phyloP scores from a whole-genome alignment of 352 stramenopile species.

The Pythium periplocum region DNA sequence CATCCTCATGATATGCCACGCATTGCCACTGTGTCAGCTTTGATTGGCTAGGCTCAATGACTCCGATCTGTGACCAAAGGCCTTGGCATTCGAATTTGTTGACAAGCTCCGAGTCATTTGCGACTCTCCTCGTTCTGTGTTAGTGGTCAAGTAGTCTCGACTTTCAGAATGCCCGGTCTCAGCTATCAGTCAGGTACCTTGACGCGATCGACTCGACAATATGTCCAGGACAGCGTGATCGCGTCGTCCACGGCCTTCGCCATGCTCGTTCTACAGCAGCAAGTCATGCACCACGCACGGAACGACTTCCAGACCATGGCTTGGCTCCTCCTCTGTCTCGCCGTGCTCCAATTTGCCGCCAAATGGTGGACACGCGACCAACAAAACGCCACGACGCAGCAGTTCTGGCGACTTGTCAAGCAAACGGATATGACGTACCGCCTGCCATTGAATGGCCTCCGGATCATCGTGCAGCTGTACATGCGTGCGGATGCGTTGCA shows the following conservation, averaged over 20 bases:
- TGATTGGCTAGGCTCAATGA: too few species aligned
- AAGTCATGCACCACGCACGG: constrained; percentile 22
- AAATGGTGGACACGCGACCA: constrained; percentile 17
- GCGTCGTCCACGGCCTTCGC: constrained; percentile 16
- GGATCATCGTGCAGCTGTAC: constrained; percentile 39
- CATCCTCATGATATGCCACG: too few species aligned
- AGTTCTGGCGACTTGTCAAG: constrained; percentile 10
- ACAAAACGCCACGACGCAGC: constrained; percentile 19
- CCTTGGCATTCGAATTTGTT: too few species aligned
- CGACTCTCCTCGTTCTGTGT: too few species aligned
- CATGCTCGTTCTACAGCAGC: constrained; percentile 24
- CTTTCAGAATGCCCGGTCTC: too few species aligned
- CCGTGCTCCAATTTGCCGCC: constrained; percentile 10
- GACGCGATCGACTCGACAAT: constrained; percentile 11
- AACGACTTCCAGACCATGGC: constrained; percentile 27
- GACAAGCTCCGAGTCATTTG: too few species aligned
- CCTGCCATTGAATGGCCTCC: constrained; percentile 27
- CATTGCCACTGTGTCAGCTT: too few species aligned
- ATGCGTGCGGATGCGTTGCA: constrained; percentile 46
- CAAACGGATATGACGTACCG: constrained; percentile 13
- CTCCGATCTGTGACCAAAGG: too few species aligned
- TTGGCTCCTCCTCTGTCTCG: constrained; percentile 19
- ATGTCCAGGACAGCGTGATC: constrained; percentile 19
- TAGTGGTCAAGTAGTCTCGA: too few species aligned
- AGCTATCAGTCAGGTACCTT: too few species aligned